A percentile compares a stretch with the other conserved stretches of the same genome.
These are phyloP conservation scores for Leersia perrieri DNA, from an alignment of 176 grass and related monocot species.

Conservation along the genomic window DNA sequence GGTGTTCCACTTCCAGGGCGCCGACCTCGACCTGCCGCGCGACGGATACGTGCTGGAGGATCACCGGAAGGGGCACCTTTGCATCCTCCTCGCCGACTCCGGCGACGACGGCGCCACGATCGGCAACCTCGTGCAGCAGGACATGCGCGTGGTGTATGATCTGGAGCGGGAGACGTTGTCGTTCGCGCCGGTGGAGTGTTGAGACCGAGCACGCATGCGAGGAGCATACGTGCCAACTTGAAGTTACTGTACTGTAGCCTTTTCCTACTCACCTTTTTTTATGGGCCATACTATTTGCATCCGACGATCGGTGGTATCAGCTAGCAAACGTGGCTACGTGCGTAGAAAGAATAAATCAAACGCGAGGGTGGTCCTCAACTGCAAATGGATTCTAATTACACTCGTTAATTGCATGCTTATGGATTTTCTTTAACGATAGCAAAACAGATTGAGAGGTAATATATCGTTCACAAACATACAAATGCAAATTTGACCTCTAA, in stretches of 20 bases:
- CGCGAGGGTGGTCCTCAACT: too few species aligned
- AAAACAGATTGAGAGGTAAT: too few species aligned
- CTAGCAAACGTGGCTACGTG: not conserved
- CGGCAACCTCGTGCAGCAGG: conserved; percentile 39
- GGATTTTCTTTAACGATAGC: too few species aligned
- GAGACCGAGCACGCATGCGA: not conserved
- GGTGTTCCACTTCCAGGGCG: conserved; percentile 64
- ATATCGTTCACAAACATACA: too few species aligned
- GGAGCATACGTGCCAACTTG: not conserved
- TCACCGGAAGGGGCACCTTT: conserved; percentile 22
- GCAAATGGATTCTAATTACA: too few species aligned
- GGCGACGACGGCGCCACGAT: conserved; percentile 29
- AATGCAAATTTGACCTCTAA: too few species aligned
- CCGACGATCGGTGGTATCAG: not conserved
- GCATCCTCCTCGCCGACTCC: conserved; percentile 46
- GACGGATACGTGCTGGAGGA: conserved; percentile 53
- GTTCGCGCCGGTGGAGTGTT: conserved; percentile 40
- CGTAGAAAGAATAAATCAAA: not conserved
- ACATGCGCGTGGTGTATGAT: conserved; percentile 51
- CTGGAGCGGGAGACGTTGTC: conserved; percentile 44
- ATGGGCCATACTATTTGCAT: not conserved
- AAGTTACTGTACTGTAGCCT: not conserved
- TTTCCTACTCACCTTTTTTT: not conserved
- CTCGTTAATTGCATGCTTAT: too few species aligned
- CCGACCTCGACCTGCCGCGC: conserved; percentile 49